Evolutionary conservation across 306 rosid species (phyloP).

Genomic region (Echinosophora koreensis): DNA sequence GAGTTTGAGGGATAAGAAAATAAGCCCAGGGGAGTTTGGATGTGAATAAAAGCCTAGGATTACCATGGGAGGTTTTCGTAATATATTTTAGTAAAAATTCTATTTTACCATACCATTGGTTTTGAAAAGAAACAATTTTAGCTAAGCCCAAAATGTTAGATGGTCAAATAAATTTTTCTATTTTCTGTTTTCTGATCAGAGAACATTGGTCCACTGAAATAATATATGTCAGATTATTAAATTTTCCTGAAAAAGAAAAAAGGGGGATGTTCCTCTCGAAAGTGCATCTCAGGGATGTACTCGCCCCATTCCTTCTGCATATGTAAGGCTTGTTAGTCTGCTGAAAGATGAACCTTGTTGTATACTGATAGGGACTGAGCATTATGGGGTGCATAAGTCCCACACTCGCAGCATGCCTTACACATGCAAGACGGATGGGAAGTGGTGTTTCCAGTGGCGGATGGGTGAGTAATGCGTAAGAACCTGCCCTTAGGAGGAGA

Average conservation of each 20-base stretch:
- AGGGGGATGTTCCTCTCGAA: not conserved
- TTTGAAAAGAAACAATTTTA: not conserved
- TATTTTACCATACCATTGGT: not conserved
- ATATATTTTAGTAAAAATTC: not conserved
- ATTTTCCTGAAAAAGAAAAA: not conserved
- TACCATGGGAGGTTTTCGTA: not conserved
- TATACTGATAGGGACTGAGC: not conserved
- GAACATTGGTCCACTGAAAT: not conserved
- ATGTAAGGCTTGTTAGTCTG: not conserved
- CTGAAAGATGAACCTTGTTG: not conserved
- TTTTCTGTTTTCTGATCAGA: not conserved
- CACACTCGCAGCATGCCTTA: no score
- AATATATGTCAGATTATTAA: conserved; percentile 5
- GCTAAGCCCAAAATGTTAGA: not conserved
- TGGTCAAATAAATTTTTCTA: not conserved
- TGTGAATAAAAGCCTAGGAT: not conserved
- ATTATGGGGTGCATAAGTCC: no score
- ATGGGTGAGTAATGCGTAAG: no score
- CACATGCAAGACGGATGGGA: no score
- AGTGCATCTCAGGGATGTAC: not conserved
- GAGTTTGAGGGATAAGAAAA: not conserved
- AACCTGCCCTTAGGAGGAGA: no score
- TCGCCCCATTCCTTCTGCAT: not conserved
- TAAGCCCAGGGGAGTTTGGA: not conserved
- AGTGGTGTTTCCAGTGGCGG: no score